Evolutionary conservation across 805 yeast genomes (phyloP).

Genomic region (Saturnispora dispora): DNA sequence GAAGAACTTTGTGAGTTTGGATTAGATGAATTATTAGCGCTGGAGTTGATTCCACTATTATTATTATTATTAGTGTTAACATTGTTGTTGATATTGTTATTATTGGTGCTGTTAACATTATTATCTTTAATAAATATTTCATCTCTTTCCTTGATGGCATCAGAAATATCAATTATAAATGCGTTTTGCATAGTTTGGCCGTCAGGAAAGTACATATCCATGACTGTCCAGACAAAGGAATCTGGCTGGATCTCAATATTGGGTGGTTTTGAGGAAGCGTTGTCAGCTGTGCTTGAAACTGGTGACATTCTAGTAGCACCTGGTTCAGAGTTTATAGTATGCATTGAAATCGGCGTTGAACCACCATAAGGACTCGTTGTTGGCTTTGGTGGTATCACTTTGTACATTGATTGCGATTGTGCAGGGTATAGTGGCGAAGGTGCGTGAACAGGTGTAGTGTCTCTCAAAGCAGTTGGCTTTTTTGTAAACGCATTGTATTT

Average conservation of each 20-base stretch:
- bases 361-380: conserved; percentile 2
- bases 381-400: not conserved
- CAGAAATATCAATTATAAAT: conserved; percentile 39
- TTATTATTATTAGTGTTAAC: not conserved
- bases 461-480: not conserved
- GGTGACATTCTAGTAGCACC: not conserved
- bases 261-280: not conserved
- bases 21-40: not conserved
- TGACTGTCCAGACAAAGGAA: conserved; percentile 43
- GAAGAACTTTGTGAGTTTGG: not conserved
- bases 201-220: conserved; percentile 54
- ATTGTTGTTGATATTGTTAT: not conserved
- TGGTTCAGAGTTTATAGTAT: not conserved
- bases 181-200: conserved; percentile 66
- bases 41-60: not conserved
- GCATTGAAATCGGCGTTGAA: not conserved
- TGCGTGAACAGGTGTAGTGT: not conserved
- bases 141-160: not conserved
- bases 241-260: conserved; percentile 45
- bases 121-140: not conserved
- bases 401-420: not conserved
- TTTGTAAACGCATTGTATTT: not conserved
- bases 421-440: conserved; percentile 6
- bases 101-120: not conserved
- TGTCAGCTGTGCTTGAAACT: not conserved